Conservation (phyloP, 2,329 filamentous ascomycete species). For the Paecilomyces sp. region DNA sequence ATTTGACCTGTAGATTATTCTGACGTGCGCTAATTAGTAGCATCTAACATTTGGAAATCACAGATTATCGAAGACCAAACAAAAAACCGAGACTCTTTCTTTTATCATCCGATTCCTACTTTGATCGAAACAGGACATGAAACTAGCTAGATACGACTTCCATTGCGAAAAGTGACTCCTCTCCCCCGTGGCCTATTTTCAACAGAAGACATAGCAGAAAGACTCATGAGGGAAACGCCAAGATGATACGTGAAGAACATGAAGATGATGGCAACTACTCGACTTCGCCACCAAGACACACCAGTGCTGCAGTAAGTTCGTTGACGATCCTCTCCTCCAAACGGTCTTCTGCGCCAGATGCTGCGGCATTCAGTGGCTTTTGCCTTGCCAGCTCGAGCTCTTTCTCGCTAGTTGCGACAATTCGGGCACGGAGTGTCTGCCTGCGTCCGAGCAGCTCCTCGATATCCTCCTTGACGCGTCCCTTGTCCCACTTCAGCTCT, state of each 20-base stretch:
- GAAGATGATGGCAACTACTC: constrained; percentile 12
- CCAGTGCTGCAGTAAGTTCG: constrained; percentile 54
- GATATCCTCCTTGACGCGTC: constrained; percentile 68
- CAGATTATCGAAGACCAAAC: background rate
- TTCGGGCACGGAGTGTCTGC: constrained; percentile 61
- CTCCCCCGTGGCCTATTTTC: background rate
- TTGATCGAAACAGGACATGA: background rate
- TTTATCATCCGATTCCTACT: background rate
- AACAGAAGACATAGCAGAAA: background rate
- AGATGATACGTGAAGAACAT: background rate
- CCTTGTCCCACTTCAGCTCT: constrained; percentile 66
- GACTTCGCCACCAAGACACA: constrained; percentile 34
- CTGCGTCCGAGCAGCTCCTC: constrained; percentile 71
- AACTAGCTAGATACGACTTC: background rate
- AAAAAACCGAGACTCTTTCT: background rate
- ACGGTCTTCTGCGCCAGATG: constrained; percentile 50
- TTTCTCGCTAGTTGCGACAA: constrained; percentile 65
- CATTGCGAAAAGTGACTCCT: background rate
- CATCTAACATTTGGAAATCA: background rate
- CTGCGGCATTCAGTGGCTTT: constrained; percentile 31
- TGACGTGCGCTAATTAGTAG: too few relatives aligned
- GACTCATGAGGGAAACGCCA: background rate
- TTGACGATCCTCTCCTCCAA: constrained; percentile 69
- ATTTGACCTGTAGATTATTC: too few relatives aligned
- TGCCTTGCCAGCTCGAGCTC: constrained; percentile 57